phyloP scores from a whole-genome alignment of 169 alveolate genomes.

The Plasmodium inui region DNA sequence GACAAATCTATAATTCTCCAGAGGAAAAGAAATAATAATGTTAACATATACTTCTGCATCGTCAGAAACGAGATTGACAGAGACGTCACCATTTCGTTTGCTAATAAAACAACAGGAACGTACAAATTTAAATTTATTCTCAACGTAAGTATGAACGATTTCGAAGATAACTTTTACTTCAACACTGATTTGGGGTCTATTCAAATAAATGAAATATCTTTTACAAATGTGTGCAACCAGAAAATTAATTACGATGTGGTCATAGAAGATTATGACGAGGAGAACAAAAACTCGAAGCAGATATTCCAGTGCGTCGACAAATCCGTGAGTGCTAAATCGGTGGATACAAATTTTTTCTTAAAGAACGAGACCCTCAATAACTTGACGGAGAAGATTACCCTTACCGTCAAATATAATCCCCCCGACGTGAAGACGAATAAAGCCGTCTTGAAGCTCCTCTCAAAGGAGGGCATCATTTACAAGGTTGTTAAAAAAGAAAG shows the following conservation, averaged over 20 bases:
- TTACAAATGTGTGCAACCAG: conserved; percentile 67
- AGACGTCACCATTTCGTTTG: conserved; percentile 50
- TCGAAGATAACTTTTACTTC: conserved; percentile 69
- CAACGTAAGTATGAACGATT: conserved; percentile 37
- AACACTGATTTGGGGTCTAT: conserved; percentile 69
- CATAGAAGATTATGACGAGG: conserved; percentile 73
- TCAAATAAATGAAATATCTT: conserved; percentile 70
- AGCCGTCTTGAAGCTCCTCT: conserved; percentile 45
- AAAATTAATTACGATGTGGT: conserved; percentile 73
- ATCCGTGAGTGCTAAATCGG: conserved; percentile 38
- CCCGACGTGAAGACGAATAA: conserved; percentile 39
- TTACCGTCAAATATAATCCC: conserved; percentile 60
- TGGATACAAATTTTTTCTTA: conserved; percentile 58
- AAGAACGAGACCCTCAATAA: conserved; percentile 31
- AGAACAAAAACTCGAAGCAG: conserved; percentile 39
- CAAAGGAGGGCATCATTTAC: conserved; percentile 69
- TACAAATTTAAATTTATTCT: conserved; percentile 69
- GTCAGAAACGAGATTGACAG: conserved; percentile 34
- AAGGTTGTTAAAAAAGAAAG: conserved; percentile 31
- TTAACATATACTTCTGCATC: conserved; percentile 56
- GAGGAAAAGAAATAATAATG: conserved; percentile 41
- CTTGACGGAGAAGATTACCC: conserved; percentile 42
- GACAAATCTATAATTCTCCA: conserved; percentile 47
- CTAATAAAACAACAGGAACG: conserved; percentile 29
- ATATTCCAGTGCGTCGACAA: conserved; percentile 62